Evolutionary conservation across 139 green algal genomes (phyloP).

Genomic region (Chlorella sp.): DNA sequence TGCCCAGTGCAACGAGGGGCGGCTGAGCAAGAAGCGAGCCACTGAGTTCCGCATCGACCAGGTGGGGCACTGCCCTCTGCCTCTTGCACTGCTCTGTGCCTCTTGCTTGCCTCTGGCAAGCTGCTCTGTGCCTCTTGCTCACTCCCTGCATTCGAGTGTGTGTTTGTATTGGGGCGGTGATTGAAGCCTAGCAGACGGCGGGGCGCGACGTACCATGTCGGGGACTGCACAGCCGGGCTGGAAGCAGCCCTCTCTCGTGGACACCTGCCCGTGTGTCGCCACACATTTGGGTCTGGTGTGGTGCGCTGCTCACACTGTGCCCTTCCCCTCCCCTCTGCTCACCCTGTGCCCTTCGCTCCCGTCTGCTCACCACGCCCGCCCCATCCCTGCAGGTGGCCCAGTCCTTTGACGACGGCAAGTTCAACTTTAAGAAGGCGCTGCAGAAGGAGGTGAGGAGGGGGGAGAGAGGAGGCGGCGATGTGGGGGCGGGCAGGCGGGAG

Average conservation of each 20-base stretch:
- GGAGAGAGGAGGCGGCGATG: too few species aligned
- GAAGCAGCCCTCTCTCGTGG: background rate
- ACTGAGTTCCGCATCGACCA: conserved; percentile 97
- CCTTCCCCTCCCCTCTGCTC: background rate
- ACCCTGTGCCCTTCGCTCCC: background rate
- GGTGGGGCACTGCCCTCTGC: too few species aligned
- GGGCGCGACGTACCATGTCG: background rate
- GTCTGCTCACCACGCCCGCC: background rate
- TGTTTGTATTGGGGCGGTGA: too few species aligned
- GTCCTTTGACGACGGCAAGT: conserved; percentile 93
- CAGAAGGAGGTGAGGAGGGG: conserved; percentile 69
- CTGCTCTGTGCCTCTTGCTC: too few species aligned
- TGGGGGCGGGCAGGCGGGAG: too few species aligned
- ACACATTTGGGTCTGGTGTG: too few species aligned
- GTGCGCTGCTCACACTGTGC: background rate
- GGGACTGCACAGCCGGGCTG: background rate
- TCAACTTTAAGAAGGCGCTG: conserved; percentile 98
- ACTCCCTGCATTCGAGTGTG: too few species aligned
- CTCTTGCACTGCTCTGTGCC: too few species aligned
- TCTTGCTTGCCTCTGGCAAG: too few species aligned
- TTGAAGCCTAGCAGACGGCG: too few species aligned
- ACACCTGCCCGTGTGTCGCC: too few species aligned
- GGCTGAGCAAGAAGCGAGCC: conserved; percentile 94
- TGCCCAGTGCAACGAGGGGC: conserved; percentile 96
- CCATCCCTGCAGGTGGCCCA: conserved; percentile 67